Evolutionary conservation across 2,329 filamentous ascomycete species (phyloP).

Genomic region (Sphaerulina vaccinii): DNA sequence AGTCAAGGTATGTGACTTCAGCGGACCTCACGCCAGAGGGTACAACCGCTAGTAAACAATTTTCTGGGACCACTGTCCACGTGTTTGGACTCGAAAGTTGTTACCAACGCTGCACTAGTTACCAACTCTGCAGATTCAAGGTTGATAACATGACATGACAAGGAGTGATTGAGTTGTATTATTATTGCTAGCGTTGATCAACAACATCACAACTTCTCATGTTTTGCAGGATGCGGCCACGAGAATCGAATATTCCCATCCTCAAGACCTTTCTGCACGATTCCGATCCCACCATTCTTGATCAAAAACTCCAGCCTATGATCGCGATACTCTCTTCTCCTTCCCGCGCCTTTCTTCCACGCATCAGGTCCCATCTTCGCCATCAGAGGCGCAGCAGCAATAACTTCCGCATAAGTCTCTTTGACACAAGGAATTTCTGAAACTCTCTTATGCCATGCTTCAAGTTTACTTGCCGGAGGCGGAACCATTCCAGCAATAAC

Average conservation of each 20-base stretch:
- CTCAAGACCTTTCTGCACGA: constrained; percentile 27
- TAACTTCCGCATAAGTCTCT: constrained; percentile 30
- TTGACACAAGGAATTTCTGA: constrained; percentile 24
- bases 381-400: constrained; percentile 24
- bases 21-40: constrained; percentile 1
- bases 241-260: constrained; percentile 28
- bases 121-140: too few relatives aligned
- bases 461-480: constrained; percentile 17
- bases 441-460: constrained; percentile 27
- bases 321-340: constrained; percentile 31
- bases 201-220: constrained; percentile 12
- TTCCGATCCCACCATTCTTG: constrained; percentile 28
- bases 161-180: too few relatives aligned
- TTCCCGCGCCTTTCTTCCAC: constrained; percentile 18
- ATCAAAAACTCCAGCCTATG: constrained; percentile 30
- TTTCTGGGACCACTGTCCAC: too few relatives aligned
- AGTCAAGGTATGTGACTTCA: constrained; percentile 3
- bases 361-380: constrained; percentile 14
- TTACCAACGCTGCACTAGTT: too few relatives aligned
- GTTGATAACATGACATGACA: too few relatives aligned
- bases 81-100: too few relatives aligned
- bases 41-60: background rate
- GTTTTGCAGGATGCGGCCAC: constrained; percentile 23
- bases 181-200: too few relatives aligned
- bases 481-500: constrained; percentile 28